These are phyloP conservation scores for Sporothrix pallida DNA, from an alignment of 2,329 filamentous ascomycete species.

Conservation along the genomic window DNA sequence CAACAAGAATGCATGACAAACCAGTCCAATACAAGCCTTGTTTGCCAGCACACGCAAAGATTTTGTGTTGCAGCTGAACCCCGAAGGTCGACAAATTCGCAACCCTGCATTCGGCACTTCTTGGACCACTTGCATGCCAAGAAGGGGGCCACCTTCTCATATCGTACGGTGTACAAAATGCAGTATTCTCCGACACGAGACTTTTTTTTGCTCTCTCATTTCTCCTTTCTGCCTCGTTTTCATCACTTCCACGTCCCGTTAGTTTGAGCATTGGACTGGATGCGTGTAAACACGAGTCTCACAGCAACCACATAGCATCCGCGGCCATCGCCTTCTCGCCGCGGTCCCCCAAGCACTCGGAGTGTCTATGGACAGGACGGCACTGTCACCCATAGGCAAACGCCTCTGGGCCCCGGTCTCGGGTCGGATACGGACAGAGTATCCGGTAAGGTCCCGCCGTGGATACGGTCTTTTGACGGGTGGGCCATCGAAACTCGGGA, in stretches of 20 bases:
- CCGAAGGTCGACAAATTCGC: constrained; percentile 15
- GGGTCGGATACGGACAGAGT: not conserved
- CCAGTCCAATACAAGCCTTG: constrained; percentile 2
- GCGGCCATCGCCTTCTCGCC: no score
- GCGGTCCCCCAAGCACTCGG: not conserved
- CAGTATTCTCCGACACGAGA: constrained; percentile 2
- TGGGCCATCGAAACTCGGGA: not conserved
- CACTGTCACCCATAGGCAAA: not conserved
- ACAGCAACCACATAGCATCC: not conserved
- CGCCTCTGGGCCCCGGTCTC: no score
- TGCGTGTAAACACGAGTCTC: not conserved
- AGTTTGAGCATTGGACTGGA: not conserved
- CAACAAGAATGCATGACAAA: constrained; percentile 17
- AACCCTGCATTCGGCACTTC: constrained; percentile 20
- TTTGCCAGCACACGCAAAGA: constrained; percentile 26
- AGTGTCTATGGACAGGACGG: not conserved
- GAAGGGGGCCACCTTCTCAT: not conserved
- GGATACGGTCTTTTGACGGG: not conserved
- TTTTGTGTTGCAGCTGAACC: constrained; percentile 28
- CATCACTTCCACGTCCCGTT: not conserved
- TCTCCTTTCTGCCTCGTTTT: not conserved
- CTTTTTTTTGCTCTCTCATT: not conserved
- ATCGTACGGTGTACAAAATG: not conserved
- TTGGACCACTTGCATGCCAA: constrained; percentile 24
- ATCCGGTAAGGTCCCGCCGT: not conserved